Conservation (phyloP, 1,284 basidiomycete species). For the Ustilago shanxiensis region DNA sequence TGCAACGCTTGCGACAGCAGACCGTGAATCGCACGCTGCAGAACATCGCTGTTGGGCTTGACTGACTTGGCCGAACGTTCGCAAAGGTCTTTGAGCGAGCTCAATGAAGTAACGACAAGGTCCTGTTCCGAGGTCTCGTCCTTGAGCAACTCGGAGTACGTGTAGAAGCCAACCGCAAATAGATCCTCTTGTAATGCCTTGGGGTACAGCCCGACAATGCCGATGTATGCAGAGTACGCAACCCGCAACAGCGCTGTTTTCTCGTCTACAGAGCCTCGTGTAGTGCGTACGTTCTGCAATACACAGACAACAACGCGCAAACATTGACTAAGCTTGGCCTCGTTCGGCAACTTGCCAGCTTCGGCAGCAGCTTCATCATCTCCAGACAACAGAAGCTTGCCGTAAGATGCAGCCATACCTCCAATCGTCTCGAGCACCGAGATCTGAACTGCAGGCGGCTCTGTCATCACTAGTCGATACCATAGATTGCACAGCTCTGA, state of each 20-base stretch:
- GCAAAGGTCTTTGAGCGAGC: conserved; percentile 61
- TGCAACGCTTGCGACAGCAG: conserved; percentile 85
- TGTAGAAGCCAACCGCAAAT: conserved; percentile 81
- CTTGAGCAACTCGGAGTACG: conserved; percentile 78
- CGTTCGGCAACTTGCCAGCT: conserved; percentile 69
- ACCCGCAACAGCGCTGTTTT: conserved; percentile 77
- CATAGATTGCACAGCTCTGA: conserved; percentile 90
- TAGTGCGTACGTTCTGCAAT: conserved; percentile 78
- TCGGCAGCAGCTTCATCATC: conserved; percentile 40
- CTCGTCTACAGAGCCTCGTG: conserved; percentile 47
- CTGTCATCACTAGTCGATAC: conserved; percentile 90
- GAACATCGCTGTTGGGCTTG: conserved; percentile 68
- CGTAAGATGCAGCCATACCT: conserved; percentile 77
- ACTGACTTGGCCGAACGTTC: conserved; percentile 60
- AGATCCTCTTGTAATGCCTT: conserved; percentile 78
- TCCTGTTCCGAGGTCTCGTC: conserved; percentile 62
- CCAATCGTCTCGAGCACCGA: conserved; percentile 82
- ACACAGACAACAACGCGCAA: conserved; percentile 84
- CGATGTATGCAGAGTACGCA: conserved; percentile 78
- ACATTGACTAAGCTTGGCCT: conserved; percentile 77
- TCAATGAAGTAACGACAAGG: conserved; percentile 55
- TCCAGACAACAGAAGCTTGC: conserved; percentile 61
- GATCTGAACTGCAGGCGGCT: conserved; percentile 80
- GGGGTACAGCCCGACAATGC: conserved; percentile 77
- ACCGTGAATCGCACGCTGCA: conserved; percentile 79